These are phyloP conservation scores for Fusarium continuum DNA, from an alignment of 2,329 filamentous ascomycete genomes.

Conservation along the genomic window DNA sequence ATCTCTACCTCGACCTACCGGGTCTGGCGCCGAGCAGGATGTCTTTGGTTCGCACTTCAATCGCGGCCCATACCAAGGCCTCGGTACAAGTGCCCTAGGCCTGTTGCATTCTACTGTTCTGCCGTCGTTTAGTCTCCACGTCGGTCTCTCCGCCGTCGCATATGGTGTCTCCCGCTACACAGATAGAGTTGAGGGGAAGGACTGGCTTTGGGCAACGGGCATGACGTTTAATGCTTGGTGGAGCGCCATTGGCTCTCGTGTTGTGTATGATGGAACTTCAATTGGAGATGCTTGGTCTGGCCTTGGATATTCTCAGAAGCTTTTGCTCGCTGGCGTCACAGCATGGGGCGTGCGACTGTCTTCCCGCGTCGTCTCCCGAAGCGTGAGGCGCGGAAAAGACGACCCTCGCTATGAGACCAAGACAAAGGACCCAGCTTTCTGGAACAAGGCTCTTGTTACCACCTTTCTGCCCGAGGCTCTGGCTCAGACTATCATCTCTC, in stretches of 20 bases:
- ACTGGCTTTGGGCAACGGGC: conserved; percentile 13
- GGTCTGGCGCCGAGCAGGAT: conserved; percentile 8
- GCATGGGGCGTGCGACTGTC: conserved; percentile 13
- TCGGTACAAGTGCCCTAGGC: conserved; percentile 5
- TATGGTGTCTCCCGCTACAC: conserved; percentile 13
- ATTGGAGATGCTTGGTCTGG: background rate
- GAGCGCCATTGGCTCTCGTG: conserved; percentile 12
- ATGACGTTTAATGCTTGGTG: conserved; percentile 25
- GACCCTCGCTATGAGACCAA: conserved; percentile 5
- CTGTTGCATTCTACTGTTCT: conserved; percentile 5
- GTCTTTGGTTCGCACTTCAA: conserved; percentile 16
- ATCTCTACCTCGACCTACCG: background rate
- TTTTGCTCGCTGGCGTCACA: background rate
- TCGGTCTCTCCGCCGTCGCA: background rate
- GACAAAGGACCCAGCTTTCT: conserved; percentile 1
- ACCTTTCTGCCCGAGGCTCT: conserved; percentile 16
- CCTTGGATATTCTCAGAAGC: conserved; percentile 4
- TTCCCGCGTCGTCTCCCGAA: background rate
- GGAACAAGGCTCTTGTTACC: conserved; percentile 1
- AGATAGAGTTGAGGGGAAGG: conserved; percentile 10
- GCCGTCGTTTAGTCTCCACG: conserved; percentile 7
- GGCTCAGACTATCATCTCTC: conserved; percentile 12
- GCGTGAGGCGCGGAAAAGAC: conserved; percentile 3
- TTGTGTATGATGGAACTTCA: background rate
- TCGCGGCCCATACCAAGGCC: background rate